Evolutionary conservation across 1,139 yeast species (phyloP), one percentile per base, ranked within the genome.

Genomic region (Yamadazyma spencermartinsiae): DNA sequence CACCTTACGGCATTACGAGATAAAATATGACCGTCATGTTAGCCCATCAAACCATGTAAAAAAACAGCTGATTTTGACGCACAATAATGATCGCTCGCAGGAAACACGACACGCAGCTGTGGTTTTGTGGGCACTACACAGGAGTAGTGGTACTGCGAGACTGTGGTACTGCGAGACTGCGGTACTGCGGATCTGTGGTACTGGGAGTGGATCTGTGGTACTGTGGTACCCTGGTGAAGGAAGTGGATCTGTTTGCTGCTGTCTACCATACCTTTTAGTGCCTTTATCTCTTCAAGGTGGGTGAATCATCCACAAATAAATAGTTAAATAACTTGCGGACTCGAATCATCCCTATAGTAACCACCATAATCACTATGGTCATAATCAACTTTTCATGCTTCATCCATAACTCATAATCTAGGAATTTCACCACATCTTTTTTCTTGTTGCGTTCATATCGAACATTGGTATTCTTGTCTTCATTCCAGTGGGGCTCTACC

Each of bases 301-400:
- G 28, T 3, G 28, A 14, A 10, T 28, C n/a, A 28, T 28, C 31
- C 11, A 28, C 9, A 14, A 28, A 23, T 11, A 23, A 10, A 12
- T 28, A 28, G 12, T 12, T 31, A 24, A 46, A 43, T n/a, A 46
- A 31, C 20, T 33, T 24, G 17, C 36, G 39, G 13, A 46, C 17
- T 31, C 39, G 37, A 3, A 47, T 35, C 37, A 48, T 28, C 1
- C 36, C 37, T 10, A 48, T 35, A 3, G 51, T 46, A 29, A 48
- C 18, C 1, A 44, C 33, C 53, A 49, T 48, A 6, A 47, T 16
- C 1, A 44, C 11, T 4, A 46, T 32, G 3, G 76, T 68, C 40
- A 63, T 52, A 2, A 72, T 56, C 43, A 70, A 47, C 42, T 62
- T 65, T 46, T 70, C 74, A 48, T 71, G 58, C 38, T 68, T 65